A percentile compares a stretch with the other conserved stretches of the same genome.
These are phyloP conservation scores for Hagleromyces aurorensis DNA, from an alignment of 805 yeast species.

Conservation along the genomic window DNA sequence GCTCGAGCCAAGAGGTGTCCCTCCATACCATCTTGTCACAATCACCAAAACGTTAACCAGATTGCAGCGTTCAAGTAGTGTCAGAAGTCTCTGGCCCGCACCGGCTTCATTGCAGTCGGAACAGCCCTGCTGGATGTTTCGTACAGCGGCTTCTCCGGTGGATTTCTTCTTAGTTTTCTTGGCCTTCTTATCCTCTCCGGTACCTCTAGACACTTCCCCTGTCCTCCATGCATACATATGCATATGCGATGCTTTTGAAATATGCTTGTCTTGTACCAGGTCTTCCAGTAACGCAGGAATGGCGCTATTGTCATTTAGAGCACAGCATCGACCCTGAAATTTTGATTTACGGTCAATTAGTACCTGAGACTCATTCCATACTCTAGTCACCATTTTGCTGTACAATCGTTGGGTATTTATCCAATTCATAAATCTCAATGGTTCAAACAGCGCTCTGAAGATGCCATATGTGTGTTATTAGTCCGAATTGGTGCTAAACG, in stretches of 20 bases:
- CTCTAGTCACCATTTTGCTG: too few species aligned
- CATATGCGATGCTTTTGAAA: conserved; percentile 60
- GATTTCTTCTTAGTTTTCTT: conserved; percentile 7
- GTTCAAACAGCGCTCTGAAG: too few species aligned
- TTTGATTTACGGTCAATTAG: conserved; percentile 49
- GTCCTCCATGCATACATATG: conserved; percentile 70
- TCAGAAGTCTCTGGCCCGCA: conserved; percentile 55
- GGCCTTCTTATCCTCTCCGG: not conserved
- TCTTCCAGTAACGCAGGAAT: conserved; percentile 37
- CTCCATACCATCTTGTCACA: conserved; percentile 80
- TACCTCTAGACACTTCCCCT: conserved; percentile 20
- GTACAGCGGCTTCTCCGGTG: conserved; percentile 3
- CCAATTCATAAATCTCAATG: too few species aligned
- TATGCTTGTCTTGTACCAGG: conserved; percentile 40
- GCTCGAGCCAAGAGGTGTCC: conserved; percentile 61
- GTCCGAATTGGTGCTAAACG: too few species aligned
- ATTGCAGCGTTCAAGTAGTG: conserved; percentile 42
- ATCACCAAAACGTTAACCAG: conserved; percentile 52
- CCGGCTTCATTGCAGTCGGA: conserved; percentile 71
- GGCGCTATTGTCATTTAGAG: conserved; percentile 34
- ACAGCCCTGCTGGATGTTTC: conserved; percentile 44
- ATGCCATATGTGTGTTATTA: too few species aligned
- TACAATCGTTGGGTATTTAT: too few species aligned
- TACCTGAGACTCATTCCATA: conserved; percentile 37
- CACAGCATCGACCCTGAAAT: conserved; percentile 56